Evolutionary conservation across 495 filamentous ascomycete species (phyloP), one percentile per base, ranked within the genome.

Genomic region (Neurospora cerealis): DNA sequence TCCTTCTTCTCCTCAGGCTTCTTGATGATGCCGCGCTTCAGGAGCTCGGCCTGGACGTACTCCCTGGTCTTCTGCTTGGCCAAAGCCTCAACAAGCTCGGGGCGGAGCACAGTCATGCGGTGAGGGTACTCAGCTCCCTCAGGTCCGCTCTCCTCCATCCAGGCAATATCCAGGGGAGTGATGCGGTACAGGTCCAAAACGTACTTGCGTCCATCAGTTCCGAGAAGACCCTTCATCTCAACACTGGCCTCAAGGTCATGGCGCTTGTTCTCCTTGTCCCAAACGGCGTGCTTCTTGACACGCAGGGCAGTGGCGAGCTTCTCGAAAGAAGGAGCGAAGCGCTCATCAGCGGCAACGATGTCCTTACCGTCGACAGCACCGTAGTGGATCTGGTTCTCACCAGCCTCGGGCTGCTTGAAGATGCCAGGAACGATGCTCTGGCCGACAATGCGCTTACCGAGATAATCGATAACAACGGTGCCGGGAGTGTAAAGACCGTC

Each of bases 381-480:
- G 79, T 99, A 99, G 81, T 98, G 95, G 76, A 99, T 98, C 83
- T 98, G 96, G 82, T 96, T 93, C 88, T 98, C 95, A 69, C 95
- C 96, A 24, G 94, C 93, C 78, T 98, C 96, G 32, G 95, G 91
- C 84, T 98, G 96, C 84, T 97, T 97, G 89, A 99, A 99, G 79
- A 99, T 99, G 69, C 96, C 96, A 6, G 96, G 96, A 8, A 99
- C 96, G 74, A 99, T 98, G 78, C 93, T 97, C 85, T 99, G 96
- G 41, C 94, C 96, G 48, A 99, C 96, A 74, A 99, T 91, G 73
- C 96, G 93, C 86, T 96, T 97, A 69, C 96, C 96, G 36, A 98
- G 87, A 80, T 98, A 99, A 82, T 99, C 96, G 2, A 98, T 93
- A 11, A 98, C 94, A 21, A 98, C 93, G 24, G 96, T 99, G 48